phyloP scores from a whole-genome alignment of 176 grass and related monocot species.

The Zizania latifolia region DNA sequence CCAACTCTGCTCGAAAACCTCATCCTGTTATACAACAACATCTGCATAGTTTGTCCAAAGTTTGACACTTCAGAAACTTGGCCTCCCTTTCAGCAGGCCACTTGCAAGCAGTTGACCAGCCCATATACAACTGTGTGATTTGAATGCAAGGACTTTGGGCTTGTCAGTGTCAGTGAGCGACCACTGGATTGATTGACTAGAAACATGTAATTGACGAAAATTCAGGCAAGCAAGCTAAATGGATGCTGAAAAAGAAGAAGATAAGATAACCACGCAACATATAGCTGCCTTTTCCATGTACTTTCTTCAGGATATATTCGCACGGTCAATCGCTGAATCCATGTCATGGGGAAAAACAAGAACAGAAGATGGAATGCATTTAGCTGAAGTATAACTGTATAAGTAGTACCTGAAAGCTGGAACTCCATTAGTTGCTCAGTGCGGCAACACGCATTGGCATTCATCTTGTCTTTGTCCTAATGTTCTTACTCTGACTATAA shows the following conservation, averaged over 20 bases:
- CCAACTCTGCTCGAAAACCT: not conserved
- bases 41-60: not conserved
- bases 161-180: not conserved
- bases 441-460: slow-evolving; percentile 2
- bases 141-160: not conserved
- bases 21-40: not conserved
- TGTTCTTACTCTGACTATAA: not conserved
- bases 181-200: slow-evolving; percentile 9
- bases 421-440: slow-evolving; percentile 3
- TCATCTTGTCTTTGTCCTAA: slow-evolving; percentile 1
- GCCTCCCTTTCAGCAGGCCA: not conserved
- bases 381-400: not conserved
- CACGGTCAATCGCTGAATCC: not conserved
- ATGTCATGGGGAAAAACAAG: not conserved
- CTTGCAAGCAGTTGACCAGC: slow-evolving; percentile 13
- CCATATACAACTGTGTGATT: not conserved
- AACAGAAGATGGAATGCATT: not conserved
- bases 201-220: not conserved
- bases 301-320: not conserved
- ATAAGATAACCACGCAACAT: not conserved
- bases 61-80: slow-evolving; percentile 8
- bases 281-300: not conserved
- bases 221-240: not conserved
- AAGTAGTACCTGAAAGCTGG: slow-evolving; percentile 1
- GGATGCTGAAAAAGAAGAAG: not conserved